Percentiles rank a stretch among this genome's conserved stretches.
Conservation (phyloP, 768 basidiomycete genomes). For the Phylloporus rhodoxanthus region DNA sequence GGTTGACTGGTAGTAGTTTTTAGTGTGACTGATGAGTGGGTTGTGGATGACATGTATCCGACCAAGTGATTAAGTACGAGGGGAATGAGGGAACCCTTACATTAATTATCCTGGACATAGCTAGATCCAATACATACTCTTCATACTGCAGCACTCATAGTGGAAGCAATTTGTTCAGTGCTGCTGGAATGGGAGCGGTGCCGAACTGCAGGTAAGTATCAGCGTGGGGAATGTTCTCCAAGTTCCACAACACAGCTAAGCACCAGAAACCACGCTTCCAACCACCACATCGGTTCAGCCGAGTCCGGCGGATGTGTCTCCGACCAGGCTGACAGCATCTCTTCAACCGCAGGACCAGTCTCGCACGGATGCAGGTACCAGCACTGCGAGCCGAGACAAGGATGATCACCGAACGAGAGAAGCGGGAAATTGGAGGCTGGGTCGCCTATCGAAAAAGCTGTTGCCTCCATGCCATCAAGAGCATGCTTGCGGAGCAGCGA, state of each 20-base stretch:
- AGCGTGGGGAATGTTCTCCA: conserved; percentile 15
- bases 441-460: conserved; percentile 50
- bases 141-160: no score
- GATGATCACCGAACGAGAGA: conserved; percentile 85
- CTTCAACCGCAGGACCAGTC: conserved; percentile 57
- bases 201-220: no score
- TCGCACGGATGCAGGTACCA: conserved; percentile 92
- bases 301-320: conserved; percentile 9
- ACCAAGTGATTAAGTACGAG: no score
- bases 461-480: conserved; percentile 39
- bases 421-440: conserved; percentile 60
- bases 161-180: no score
- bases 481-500: conserved; percentile 52
- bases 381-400: conserved; percentile 61
- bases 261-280: conserved; percentile 77
- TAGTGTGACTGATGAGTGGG: no score
- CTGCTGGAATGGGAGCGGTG: no score
- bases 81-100: no score
- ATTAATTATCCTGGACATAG: no score
- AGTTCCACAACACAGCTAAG: conserved; percentile 60
- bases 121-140: no score
- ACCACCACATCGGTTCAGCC: conserved; percentile 34
- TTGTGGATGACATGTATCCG: no score
- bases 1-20: no score
- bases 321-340: conserved; percentile 51